phyloP scores from a whole-genome alignment of 306 rosid genomes.

The Begonia masoniana region DNA sequence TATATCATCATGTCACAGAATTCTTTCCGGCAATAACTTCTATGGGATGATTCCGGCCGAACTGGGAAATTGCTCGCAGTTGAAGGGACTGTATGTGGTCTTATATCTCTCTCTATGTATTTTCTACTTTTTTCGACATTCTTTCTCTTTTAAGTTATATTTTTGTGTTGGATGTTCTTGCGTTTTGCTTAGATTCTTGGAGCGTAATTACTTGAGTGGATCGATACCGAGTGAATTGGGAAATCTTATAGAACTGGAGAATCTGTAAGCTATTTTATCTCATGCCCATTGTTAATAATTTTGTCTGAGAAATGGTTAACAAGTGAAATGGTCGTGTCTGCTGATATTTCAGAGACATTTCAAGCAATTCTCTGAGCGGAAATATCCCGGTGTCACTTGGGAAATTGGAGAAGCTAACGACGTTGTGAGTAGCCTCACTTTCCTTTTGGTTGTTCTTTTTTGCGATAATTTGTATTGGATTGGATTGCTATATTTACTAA shows the following conservation, averaged over 20 bases:
- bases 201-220: slow-evolving; percentile 91
- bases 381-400: slow-evolving; percentile 68
- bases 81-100: slow-evolving; percentile 61
- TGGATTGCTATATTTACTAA: not conserved
- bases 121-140: not conserved
- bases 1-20: slow-evolving; percentile 36
- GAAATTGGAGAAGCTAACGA: slow-evolving; percentile 49
- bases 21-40: slow-evolving; percentile 69
- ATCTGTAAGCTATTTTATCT: slow-evolving; percentile 46
- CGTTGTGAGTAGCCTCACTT: slow-evolving; percentile 45
- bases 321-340: not conserved
- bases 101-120: slow-evolving; percentile 2
- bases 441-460: slow-evolving; percentile 1
- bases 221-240: slow-evolving; percentile 73
- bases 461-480: not conserved
- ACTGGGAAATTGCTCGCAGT: slow-evolving; percentile 76
- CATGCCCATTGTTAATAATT: not conserved
- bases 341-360: slow-evolving; percentile 61
- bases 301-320: too few species aligned
- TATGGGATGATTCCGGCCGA: slow-evolving; percentile 87
- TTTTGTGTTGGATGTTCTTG: too few species aligned
- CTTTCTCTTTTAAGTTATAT: not conserved
- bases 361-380: slow-evolving; percentile 84
- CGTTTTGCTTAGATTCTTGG: slow-evolving; percentile 56
- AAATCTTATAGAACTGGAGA: slow-evolving; percentile 55